Evolutionary conservation across 345 rosid genomes (phyloP).

Genomic region (Populus pruinosa): DNA sequence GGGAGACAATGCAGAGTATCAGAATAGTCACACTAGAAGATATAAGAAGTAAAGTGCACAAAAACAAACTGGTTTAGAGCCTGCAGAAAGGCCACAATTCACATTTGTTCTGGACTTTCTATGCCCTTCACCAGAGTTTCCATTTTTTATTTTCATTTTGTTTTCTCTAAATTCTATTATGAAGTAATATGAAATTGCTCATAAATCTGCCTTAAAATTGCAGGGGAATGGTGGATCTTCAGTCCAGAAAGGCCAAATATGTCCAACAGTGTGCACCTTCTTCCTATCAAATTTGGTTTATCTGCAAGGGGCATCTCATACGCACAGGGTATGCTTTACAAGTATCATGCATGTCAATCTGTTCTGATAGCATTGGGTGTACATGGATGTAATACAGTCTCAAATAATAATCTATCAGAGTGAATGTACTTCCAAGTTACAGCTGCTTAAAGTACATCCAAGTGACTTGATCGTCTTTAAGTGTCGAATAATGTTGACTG

Average conservation of each 20-base stretch:
- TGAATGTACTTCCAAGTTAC: background rate
- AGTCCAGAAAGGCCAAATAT: slow-evolving; percentile 70
- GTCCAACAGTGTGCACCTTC: slow-evolving; percentile 56
- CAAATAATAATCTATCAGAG: background rate
- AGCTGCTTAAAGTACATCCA: background rate
- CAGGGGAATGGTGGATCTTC: slow-evolving; percentile 68
- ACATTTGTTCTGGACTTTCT: background rate
- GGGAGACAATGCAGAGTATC: background rate
- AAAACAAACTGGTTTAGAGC: background rate
- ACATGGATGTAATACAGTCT: background rate
- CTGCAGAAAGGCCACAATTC: background rate
- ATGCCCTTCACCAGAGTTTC: background rate
- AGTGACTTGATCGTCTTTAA: background rate
- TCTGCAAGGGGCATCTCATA: slow-evolving; percentile 60
- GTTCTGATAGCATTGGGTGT: background rate
- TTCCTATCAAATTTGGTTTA: slow-evolving; percentile 67
- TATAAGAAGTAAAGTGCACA: background rate
- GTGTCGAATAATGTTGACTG: background rate
- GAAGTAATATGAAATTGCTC: background rate
- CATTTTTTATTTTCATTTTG: background rate
- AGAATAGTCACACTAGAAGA: background rate
- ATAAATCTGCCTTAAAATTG: slow-evolving; percentile 20
- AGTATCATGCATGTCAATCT: background rate
- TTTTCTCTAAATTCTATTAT: background rate
- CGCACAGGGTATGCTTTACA: slow-evolving; percentile 44